Evolutionary conservation across 2,329 filamentous ascomycete genomes (phyloP).

Genomic region (Aspergillus nomiae): DNA sequence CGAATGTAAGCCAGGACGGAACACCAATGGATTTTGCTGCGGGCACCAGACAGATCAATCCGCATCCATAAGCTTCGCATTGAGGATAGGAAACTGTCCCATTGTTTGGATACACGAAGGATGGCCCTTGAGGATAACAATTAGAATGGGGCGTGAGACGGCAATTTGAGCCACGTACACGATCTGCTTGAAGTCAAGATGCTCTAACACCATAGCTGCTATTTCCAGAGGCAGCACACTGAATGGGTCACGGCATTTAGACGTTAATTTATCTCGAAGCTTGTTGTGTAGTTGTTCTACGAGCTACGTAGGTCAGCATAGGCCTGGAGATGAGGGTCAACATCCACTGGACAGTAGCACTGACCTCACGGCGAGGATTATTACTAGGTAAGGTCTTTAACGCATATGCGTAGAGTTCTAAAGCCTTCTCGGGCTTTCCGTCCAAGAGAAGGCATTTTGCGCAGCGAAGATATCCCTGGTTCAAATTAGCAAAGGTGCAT

Average conservation of each 20-base stretch:
- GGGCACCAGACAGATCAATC: constrained; percentile 54
- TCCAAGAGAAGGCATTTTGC: constrained; percentile 50
- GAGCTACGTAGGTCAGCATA: constrained; percentile 31
- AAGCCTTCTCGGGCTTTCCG: constrained; percentile 54
- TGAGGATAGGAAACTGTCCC: constrained; percentile 54
- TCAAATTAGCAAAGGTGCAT: constrained; percentile 10
- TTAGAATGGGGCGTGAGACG: constrained; percentile 1
- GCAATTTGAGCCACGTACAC: constrained; percentile 38
- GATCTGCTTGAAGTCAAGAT: constrained; percentile 55
- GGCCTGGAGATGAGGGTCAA: neutral
- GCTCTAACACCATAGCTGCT: constrained; percentile 52
- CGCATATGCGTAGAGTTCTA: constrained; percentile 61
- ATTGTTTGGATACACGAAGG: constrained; percentile 58
- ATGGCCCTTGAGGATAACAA: constrained; percentile 39
- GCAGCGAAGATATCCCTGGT: constrained; percentile 58
- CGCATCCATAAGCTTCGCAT: constrained; percentile 53
- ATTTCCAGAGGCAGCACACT: constrained; percentile 57
- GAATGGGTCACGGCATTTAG: constrained; percentile 51
- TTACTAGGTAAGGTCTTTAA: constrained; percentile 53
- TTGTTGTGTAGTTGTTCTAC: constrained; percentile 52
- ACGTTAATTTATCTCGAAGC: constrained; percentile 35
- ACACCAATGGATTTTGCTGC: constrained; percentile 42
- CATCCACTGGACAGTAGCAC: constrained; percentile 12
- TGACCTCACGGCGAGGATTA: constrained; percentile 35
- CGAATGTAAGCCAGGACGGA: constrained; percentile 39